A percentile compares a stretch with the other conserved stretches of the same genome.
These are phyloP conservation scores for Pichia deserticola DNA, from an alignment of 805 yeast genomes.

Conservation along the genomic window DNA sequence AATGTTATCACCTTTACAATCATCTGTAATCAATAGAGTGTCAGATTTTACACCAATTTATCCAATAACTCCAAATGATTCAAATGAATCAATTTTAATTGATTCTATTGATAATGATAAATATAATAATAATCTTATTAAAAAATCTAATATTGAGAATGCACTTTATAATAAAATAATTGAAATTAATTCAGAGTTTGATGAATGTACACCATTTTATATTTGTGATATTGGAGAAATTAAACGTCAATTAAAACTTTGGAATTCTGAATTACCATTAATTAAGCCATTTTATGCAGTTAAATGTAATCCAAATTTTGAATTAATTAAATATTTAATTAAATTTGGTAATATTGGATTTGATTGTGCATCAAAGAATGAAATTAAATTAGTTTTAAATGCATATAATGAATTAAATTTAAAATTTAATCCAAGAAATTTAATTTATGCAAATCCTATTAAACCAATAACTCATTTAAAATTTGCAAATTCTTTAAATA, in stretches of 20 bases:
- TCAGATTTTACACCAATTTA: background rate
- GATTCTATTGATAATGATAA: background rate
- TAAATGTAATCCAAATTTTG: constrained; percentile 77
- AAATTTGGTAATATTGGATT: constrained; percentile 58
- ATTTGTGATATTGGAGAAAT: constrained; percentile 80
- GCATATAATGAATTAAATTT: background rate
- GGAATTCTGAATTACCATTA: constrained; percentile 61
- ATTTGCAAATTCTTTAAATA: constrained; percentile 49
- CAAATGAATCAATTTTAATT: background rate
- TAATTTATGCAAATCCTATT: constrained; percentile 92
- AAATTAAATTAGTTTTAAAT: constrained; percentile 58
- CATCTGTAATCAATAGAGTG: background rate
- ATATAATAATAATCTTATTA: background rate
- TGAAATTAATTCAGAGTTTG: constrained; percentile 7
- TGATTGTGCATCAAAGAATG: constrained; percentile 89
- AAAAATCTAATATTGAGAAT: constrained; percentile 9
- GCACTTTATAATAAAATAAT: constrained; percentile 11
- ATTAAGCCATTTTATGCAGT: constrained; percentile 90
- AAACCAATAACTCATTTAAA: constrained; percentile 79
- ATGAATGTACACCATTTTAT: constrained; percentile 76
- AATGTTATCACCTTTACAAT: constrained; percentile 1
- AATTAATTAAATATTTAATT: constrained; percentile 51
- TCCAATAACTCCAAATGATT: constrained; percentile 9
- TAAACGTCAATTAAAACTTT: constrained; percentile 48
- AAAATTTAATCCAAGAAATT: constrained; percentile 56